A percentile compares a stretch with the other conserved stretches of the same genome.
These are phyloP conservation scores for Pseudovirgaria hyperparasitica DNA, from an alignment of 2,329 filamentous ascomycete genomes.

Conservation along the genomic window DNA sequence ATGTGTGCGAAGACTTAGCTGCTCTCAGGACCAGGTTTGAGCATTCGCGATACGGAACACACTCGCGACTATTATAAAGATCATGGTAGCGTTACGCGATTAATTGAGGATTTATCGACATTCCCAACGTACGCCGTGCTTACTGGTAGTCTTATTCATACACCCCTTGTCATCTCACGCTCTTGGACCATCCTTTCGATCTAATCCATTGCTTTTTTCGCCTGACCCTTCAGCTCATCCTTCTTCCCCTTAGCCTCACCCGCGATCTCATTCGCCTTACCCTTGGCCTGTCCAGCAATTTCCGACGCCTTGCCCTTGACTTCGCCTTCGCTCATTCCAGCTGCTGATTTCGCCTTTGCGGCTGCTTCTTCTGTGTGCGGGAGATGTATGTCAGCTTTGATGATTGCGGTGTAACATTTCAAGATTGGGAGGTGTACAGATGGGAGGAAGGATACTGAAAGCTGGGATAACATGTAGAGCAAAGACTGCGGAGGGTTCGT, in stretches of 20 bases:
- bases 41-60: no score
- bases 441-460: background rate
- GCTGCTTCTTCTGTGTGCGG: slow-evolving; percentile 35
- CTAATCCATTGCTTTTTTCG: slow-evolving; percentile 6
- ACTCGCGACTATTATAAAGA: no score
- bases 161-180: no score
- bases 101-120: no score
- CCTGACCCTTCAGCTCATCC: slow-evolving; percentile 14
- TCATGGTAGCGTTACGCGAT: no score
- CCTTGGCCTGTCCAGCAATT: slow-evolving; percentile 32
- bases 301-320: slow-evolving; percentile 28
- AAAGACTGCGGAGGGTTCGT: background rate
- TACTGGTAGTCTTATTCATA: no score
- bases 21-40: no score
- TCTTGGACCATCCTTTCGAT: no score
- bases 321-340: slow-evolving; percentile 4
- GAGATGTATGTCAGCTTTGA: slow-evolving; percentile 5
- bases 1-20: slow-evolving; percentile 70
- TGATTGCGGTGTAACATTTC: background rate
- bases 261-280: slow-evolving; percentile 26
- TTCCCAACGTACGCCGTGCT: no score
- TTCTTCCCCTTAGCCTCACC: slow-evolving; percentile 27
- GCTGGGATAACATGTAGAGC: background rate
- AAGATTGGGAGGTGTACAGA: slow-evolving; percentile 1
- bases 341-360: slow-evolving; percentile 21